A percentile compares a stretch with the other conserved stretches of the same genome.
Evolutionary conservation across 768 basidiomycete species (phyloP).

Genomic region (Naganishia randhawae): DNA sequence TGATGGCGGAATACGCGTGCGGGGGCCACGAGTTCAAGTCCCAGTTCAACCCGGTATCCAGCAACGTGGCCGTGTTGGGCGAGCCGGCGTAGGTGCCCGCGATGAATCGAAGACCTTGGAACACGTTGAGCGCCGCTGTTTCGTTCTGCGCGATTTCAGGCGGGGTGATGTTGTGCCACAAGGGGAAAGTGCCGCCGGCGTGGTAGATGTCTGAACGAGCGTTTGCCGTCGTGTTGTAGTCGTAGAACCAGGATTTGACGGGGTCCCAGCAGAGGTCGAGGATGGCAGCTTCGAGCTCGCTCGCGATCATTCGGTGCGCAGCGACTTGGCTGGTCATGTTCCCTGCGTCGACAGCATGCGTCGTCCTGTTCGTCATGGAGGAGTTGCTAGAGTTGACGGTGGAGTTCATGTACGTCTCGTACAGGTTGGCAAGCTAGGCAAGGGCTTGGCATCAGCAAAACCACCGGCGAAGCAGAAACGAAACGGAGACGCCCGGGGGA

Average conservation of each 20-base stretch:
- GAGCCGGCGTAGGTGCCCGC: constrained; percentile 76
- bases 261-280: constrained; percentile 84
- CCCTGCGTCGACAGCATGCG: constrained; percentile 57
- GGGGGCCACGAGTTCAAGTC: constrained; percentile 72
- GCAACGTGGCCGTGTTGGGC: constrained; percentile 70
- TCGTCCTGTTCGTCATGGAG: constrained; percentile 23
- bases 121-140: constrained; percentile 65
- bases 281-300: constrained; percentile 63
- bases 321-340: constrained; percentile 44
- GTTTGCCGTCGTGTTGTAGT: constrained; percentile 55
- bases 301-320: constrained; percentile 60
- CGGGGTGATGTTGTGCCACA: constrained; percentile 83
- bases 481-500: too few species aligned
- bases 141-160: constrained; percentile 61
- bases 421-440: constrained; percentile 41
- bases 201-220: constrained; percentile 65
- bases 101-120: constrained; percentile 71
- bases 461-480: too few species aligned
- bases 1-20: constrained; percentile 61
- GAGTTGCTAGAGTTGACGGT: constrained; percentile 30
- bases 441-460: not conserved
- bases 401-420: constrained; percentile 39
- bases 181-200: constrained; percentile 64
- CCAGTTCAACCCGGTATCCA: constrained; percentile 61
- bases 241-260: constrained; percentile 45